Evolutionary conservation across 2,329 filamentous ascomycete genomes (phyloP).

Genomic region (Eurotiales sp.): DNA sequence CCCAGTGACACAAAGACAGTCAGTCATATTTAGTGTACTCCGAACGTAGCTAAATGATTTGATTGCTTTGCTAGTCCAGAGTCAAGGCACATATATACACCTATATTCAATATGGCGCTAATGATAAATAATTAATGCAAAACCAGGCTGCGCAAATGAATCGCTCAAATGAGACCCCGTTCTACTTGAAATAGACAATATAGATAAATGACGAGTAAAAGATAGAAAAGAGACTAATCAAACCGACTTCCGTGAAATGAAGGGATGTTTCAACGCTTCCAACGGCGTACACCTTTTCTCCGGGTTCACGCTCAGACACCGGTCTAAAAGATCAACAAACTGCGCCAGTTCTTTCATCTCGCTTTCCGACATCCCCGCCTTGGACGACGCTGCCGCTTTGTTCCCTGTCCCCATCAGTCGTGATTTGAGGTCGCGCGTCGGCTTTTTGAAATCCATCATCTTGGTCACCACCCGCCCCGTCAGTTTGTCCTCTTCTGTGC

Average conservation of each 20-base stretch:
- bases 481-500: conserved; percentile 79
- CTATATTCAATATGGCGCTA: too few relatives aligned
- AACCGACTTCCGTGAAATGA: conserved; percentile 51
- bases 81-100: background rate
- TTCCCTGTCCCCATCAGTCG: conserved; percentile 61
- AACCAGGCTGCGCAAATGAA: background rate
- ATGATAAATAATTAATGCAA: background rate
- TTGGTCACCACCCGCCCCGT: conserved; percentile 67
- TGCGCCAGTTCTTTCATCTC: conserved; percentile 74
- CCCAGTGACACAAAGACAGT: too few relatives aligned
- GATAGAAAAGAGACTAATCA: too few relatives aligned
- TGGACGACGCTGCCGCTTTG: conserved; percentile 39
- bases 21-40: too few relatives aligned
- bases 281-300: conserved; percentile 84
- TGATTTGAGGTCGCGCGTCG: conserved; percentile 75
- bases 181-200: background rate
- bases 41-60: too few relatives aligned
- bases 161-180: background rate
- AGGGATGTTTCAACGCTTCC: conserved; percentile 85
- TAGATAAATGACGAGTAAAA: background rate
- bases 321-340: conserved; percentile 84
- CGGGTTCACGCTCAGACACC: conserved; percentile 83
- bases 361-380: conserved; percentile 67
- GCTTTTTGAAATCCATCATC: conserved; percentile 56
- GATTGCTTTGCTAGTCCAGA: too few relatives aligned